These are phyloP conservation scores for Physcomitrium patens DNA, from an alignment of 225 moss, liverwort and hornwort species.

Conservation along the genomic window DNA sequence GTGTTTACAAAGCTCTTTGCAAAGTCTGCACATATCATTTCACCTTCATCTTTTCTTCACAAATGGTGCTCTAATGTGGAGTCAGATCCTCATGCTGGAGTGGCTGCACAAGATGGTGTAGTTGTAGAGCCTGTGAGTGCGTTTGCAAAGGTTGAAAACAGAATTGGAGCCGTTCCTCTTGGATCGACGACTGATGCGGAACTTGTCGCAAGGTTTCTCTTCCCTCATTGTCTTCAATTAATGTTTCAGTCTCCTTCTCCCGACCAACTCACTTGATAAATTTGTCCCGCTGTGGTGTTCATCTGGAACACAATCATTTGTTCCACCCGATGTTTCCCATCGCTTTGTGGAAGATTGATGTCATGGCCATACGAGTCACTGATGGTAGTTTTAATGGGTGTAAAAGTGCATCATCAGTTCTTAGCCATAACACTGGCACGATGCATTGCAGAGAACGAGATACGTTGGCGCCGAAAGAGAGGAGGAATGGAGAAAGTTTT, in stretches of 20 bases:
- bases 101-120: slow-evolving; percentile 31
- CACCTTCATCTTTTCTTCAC: background rate
- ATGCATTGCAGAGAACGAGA: slow-evolving; percentile 58
- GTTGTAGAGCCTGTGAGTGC: background rate
- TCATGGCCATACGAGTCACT: background rate
- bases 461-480: slow-evolving; percentile 57
- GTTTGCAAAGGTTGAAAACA: slow-evolving; percentile 44
- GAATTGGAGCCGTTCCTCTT: slow-evolving; percentile 38
- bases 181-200: slow-evolving; percentile 45
- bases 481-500: slow-evolving; percentile 65
- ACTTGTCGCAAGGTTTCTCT: slow-evolving; percentile 40
- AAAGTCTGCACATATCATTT: background rate
- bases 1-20: background rate
- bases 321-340: background rate
- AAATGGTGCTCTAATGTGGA: background rate
- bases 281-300: background rate
- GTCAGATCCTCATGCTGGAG: slow-evolving; percentile 32
- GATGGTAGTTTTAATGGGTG: slow-evolving; percentile 7
- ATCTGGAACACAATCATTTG: background rate
- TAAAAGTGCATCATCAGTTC: background rate
- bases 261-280: background rate
- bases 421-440: background rate
- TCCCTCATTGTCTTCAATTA: background rate
- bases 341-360: background rate
- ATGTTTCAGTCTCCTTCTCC: background rate